These are phyloP conservation scores for Tetrahymena thermophila DNA, from an alignment of 73 alveolate species.

Conservation along the genomic window DNA sequence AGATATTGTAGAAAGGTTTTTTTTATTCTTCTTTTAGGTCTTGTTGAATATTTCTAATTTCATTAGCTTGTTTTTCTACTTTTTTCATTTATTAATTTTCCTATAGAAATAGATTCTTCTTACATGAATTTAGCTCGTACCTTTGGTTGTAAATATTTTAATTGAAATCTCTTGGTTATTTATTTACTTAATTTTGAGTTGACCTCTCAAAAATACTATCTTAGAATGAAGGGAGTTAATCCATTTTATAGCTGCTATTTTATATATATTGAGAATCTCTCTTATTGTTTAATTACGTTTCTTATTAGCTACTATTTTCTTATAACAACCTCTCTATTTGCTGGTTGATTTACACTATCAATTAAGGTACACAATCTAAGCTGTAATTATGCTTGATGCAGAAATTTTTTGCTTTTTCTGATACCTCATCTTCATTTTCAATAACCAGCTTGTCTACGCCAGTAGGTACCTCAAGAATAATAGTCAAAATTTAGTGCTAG, in stretches of 20 bases:
- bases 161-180: background rate
- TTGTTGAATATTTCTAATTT: background rate
- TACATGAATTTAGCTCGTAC: background rate
- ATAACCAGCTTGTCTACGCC: background rate
- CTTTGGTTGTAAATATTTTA: background rate
- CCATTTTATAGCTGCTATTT: background rate
- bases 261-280: background rate
- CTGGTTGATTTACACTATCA: background rate
- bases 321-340: background rate
- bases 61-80: background rate
- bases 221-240: background rate
- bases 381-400: background rate
- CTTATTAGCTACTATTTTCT: background rate
- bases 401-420: background rate
- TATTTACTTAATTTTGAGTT: background rate
- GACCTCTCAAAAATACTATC: background rate
- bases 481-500: background rate
- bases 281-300: background rate
- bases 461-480: background rate
- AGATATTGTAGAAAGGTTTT: background rate
- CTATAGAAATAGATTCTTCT: background rate
- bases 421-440: background rate
- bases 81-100: background rate
- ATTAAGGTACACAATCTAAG: background rate
- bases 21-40: background rate